Evolutionary conservation across 371 early-diverging fungal genomes (phyloP), one percentile per base, ranked within the genome.

Genomic region (Dichotomocladium elegans): DNA sequence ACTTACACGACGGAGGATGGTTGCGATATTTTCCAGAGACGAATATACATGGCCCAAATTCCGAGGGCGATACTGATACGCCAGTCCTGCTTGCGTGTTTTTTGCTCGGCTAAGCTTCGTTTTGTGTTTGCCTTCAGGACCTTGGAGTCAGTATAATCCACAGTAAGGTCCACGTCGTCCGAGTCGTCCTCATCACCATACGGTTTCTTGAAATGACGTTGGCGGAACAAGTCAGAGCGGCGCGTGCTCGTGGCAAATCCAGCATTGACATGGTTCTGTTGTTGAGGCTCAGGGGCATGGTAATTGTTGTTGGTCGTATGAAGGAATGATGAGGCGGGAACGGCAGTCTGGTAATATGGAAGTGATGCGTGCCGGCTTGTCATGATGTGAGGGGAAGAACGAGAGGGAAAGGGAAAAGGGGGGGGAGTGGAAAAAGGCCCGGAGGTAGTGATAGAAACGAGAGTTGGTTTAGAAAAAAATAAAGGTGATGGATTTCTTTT

Each of bases 1-100:
- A 53, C 68, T 57, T 65, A 75, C 73, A 77, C 77, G 6, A 77
- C 77, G n/a, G 73, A 73, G 9, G 67, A 43, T 22, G 77, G 77
- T 51, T 73, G 66, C 24, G 55, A 61, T 29, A 77, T 63, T 40
- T 68, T 70, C 60, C 70, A 74, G 21, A 74, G 54, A 11, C 74
- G 69, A 55, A 74, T 61, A 55, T 68, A 74, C 17, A 34, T 45
- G 22, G 78, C 72, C 70, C 72, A 70, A 7, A 72, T 14, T 1
- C 70, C 66, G 27, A 77, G 48, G 10, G 57, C 72, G 9, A 50
- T 7, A 2, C 51, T 53, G 34, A 75, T 70, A 35, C 64, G 61
- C 60, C 64, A 64, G 43, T 75, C 72, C 45, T 64, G 53, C 45
- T 60, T 66, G 1, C 57, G 58, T 27, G 62, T 58, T 25, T 34